A percentile compares a stretch with the other conserved stretches of the same genome.
Evolutionary conservation across 768 basidiomycete species (phyloP).

Genomic region (Candolleomyces eurysporus): DNA sequence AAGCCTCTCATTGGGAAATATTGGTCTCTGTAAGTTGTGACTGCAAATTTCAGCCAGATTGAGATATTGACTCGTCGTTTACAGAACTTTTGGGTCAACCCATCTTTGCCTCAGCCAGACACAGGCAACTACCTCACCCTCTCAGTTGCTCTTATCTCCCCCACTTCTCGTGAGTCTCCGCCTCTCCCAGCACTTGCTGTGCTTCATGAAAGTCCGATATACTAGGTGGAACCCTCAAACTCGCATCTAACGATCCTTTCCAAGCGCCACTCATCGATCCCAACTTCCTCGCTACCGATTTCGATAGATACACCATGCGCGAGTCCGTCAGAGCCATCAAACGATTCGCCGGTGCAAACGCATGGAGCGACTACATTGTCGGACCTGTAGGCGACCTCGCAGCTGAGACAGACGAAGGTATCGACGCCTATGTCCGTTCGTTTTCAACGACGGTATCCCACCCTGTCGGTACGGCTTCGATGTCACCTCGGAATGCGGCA

Average conservation of each 20-base stretch:
- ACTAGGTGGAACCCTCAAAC: conserved; percentile 20
- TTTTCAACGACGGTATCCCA: conserved; percentile 24
- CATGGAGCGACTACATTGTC: conserved; percentile 21
- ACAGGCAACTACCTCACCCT: conserved; percentile 25
- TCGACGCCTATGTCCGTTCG: conserved; percentile 22
- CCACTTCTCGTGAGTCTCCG: conserved; percentile 25
- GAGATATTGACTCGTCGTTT: not conserved
- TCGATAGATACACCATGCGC: conserved; percentile 20
- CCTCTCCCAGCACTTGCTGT: not conserved
- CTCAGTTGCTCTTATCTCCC: conserved; percentile 24
- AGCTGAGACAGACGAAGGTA: conserved; percentile 19
- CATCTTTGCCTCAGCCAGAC: conserved; percentile 10
- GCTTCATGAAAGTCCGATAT: too few species aligned
- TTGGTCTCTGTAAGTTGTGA: conserved; percentile 1
- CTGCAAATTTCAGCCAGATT: not conserved
- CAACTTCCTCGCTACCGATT: conserved; percentile 16
- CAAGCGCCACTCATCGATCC: conserved; percentile 22
- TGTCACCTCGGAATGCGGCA: conserved; percentile 23
- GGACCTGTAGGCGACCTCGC: conserved; percentile 13
- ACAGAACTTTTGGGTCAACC: conserved; percentile 7
- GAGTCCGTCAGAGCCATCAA: conserved; percentile 17
- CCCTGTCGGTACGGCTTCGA: conserved; percentile 27
- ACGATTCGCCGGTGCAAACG: conserved; percentile 17
- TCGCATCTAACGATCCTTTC: conserved; percentile 21
- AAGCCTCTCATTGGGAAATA: conserved; percentile 6